Conservation (phyloP, 1,284 basidiomycete species). For the Ustilago trichophora region DNA sequence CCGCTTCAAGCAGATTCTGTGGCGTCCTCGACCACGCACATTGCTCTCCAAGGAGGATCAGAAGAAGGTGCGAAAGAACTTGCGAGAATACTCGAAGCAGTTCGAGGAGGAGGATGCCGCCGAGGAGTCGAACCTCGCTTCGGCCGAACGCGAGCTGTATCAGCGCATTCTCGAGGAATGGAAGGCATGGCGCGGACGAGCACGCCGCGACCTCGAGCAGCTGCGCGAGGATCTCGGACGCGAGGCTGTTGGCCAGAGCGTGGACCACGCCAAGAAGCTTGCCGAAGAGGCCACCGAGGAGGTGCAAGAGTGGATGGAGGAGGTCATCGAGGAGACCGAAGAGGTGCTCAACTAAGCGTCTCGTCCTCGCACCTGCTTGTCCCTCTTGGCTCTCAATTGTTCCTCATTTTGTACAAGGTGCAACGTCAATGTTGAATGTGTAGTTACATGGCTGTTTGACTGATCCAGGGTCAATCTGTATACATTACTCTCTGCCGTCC, state of each 20-base stretch:
- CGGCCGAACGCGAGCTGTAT: constrained; percentile 89
- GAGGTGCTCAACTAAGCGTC: constrained; percentile 51
- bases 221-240: constrained; percentile 49
- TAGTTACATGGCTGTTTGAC: not conserved
- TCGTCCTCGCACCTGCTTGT: too few species aligned
- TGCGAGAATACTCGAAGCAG: constrained; percentile 87
- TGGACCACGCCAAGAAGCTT: constrained; percentile 53
- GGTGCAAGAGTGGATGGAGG: constrained; percentile 67
- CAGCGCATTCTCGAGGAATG: constrained; percentile 95
- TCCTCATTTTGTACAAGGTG: too few species aligned
- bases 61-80: constrained; percentile 84
- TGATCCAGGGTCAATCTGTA: constrained; percentile 7
- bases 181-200: constrained; percentile 83
- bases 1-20: constrained; percentile 98
- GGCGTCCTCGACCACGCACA: constrained; percentile 91
- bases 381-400: too few species aligned
- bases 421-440: too few species aligned
- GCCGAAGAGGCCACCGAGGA: constrained; percentile 62
- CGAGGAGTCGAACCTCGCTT: constrained; percentile 91
- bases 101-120: constrained; percentile 98
- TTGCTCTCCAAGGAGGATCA: constrained; percentile 89
- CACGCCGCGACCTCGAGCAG: constrained; percentile 53
- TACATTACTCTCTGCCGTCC: too few species aligned
- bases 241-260: constrained; percentile 38
- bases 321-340: constrained; percentile 66